Evolutionary conservation across 495 filamentous ascomycete species (phyloP).

Genomic region (Staphylotrichum longicolle): DNA sequence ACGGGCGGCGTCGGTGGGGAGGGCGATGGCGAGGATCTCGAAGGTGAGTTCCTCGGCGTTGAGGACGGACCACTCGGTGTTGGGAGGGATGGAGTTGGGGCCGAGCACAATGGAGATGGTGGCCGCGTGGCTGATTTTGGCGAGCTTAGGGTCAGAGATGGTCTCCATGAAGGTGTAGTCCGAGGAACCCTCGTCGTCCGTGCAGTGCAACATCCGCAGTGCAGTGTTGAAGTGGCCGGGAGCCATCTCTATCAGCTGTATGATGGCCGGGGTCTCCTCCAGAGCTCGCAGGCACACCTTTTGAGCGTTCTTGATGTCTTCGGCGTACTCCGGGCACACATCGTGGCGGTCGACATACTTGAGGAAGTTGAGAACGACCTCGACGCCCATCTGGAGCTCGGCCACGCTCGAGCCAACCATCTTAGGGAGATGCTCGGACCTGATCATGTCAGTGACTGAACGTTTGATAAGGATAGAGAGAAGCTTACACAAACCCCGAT

Average conservation of each 20-base stretch:
- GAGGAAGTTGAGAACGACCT: constrained; percentile 78
- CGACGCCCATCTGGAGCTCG: constrained; percentile 26
- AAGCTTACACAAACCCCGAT: constrained; percentile 70
- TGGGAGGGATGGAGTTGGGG: constrained; percentile 12
- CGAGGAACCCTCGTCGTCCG: constrained; percentile 14
- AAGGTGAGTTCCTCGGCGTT: constrained; percentile 35
- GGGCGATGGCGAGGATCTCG: constrained; percentile 33
- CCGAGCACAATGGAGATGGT: constrained; percentile 22
- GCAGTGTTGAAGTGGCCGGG: constrained; percentile 77
- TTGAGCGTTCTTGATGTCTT: constrained; percentile 64
- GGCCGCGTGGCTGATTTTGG: constrained; percentile 12
- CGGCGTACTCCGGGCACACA: constrained; percentile 77
- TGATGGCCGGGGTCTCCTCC: constrained; percentile 60
- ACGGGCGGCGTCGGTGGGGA: constrained; percentile 23
- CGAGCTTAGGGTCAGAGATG: constrained; percentile 5
- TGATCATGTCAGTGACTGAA: constrained; percentile 20
- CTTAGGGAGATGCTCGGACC: constrained; percentile 15
- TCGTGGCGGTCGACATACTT: constrained; percentile 82
- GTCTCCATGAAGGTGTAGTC: constrained; percentile 12
- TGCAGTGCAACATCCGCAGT: constrained; percentile 30
- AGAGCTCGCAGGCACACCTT: constrained; percentile 65
- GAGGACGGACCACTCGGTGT: not conserved
- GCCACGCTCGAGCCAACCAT: constrained; percentile 25
- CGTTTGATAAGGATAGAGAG: not conserved
- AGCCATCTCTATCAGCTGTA: constrained; percentile 47